These are phyloP conservation scores for Penicillium capsulatum DNA, from an alignment of 2,329 filamentous ascomycete genomes.

Conservation along the genomic window DNA sequence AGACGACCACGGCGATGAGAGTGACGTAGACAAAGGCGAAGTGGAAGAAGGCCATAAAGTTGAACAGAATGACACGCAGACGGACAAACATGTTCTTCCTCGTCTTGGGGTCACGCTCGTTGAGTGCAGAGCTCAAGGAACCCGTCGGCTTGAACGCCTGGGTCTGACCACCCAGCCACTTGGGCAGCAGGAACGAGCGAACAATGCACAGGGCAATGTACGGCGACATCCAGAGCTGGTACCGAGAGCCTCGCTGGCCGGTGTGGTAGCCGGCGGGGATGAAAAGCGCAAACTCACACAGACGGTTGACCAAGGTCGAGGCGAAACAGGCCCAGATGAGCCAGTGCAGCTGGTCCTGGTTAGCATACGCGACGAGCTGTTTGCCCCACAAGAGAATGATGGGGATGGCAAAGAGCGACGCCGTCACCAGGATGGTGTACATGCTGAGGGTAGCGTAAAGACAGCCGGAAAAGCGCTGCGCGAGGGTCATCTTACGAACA, in stretches of 20 bases:
- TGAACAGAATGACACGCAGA: conserved; percentile 52
- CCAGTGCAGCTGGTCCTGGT: conserved; percentile 54
- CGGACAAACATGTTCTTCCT: conserved; percentile 48
- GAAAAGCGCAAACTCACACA: conserved; percentile 57
- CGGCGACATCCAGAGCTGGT: conserved; percentile 61
- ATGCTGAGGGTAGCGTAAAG: conserved; percentile 54
- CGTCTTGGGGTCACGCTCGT: conserved; percentile 51
- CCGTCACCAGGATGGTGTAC: conserved; percentile 53
- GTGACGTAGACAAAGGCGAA: conserved; percentile 53
- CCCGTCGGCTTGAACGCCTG: conserved; percentile 60
- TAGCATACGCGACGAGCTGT: conserved; percentile 55
- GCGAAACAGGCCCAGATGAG: conserved; percentile 55
- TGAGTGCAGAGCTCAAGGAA: conserved; percentile 52
- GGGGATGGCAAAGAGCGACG: conserved; percentile 57
- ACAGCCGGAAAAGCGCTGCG: conserved; percentile 58
- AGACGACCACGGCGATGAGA: conserved; percentile 49
- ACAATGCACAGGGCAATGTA: conserved; percentile 58
- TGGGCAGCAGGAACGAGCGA: conserved; percentile 55
- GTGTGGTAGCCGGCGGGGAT: conserved; percentile 58
- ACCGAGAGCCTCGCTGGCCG: conserved; percentile 54
- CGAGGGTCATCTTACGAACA: conserved; percentile 52
- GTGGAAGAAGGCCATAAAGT: conserved; percentile 56
- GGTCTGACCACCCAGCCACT: conserved; percentile 56
- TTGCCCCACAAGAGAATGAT: conserved; percentile 56
- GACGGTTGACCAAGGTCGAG: conserved; percentile 49